Percentiles rank a stretch among this genome's conserved stretches.
phyloP scores from a whole-genome alignment of 139 green algal genomes.

The Chlamydomonas applanata region DNA sequence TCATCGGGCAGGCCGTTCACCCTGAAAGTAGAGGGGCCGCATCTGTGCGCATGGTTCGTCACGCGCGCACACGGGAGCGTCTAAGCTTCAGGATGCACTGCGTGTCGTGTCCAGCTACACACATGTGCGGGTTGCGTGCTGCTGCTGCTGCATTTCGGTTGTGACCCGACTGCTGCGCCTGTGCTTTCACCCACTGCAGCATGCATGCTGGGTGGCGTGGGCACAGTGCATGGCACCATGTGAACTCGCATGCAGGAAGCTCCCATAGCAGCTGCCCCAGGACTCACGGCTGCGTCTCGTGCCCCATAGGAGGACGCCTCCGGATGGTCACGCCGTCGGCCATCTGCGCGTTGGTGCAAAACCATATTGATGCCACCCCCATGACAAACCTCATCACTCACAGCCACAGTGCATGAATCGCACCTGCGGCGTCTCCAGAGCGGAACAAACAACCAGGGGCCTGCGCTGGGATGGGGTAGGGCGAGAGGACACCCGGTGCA shows the following conservation, averaged over 20 bases:
- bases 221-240: no score
- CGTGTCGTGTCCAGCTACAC: background rate
- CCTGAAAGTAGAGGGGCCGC: conserved; percentile 74
- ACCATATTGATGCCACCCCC: background rate
- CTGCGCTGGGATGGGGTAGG: no score
- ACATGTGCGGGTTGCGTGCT: background rate
- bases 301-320: conserved; percentile 66
- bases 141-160: background rate
- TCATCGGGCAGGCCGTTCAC: conserved; percentile 67
- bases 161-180: background rate
- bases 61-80: background rate
- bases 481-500: no score
- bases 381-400: background rate
- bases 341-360: no score
- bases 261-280: no score
- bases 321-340: conserved; percentile 60
- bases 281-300: conserved; percentile 63
- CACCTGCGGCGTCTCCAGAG: background rate
- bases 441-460: background rate
- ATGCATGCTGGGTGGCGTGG: no score
- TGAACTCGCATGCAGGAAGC: no score
- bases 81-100: background rate
- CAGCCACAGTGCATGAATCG: background rate
- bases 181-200: no score
- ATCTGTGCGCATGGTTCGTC: conserved; percentile 42